These are phyloP conservation scores for Oryza glaberrima DNA, from an alignment of 176 grass and related monocot genomes.

Conservation along the genomic window DNA sequence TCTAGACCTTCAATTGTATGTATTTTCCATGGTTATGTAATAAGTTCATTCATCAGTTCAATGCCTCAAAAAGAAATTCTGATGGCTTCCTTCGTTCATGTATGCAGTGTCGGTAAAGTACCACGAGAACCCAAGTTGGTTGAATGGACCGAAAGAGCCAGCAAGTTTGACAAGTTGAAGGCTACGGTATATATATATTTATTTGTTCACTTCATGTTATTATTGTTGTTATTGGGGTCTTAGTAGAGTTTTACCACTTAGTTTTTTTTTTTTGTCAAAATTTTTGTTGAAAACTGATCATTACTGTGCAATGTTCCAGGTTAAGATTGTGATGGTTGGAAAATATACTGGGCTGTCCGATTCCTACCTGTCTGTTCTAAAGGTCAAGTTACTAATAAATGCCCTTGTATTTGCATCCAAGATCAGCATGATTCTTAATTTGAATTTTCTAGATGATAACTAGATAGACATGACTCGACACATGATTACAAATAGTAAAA, in stretches of 20 bases:
- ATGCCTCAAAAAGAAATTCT: slow-evolving; percentile 28
- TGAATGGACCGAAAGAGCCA: slow-evolving; percentile 81
- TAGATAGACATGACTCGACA: neutral
- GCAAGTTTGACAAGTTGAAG: slow-evolving; percentile 70
- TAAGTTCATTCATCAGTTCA: slow-evolving; percentile 15
- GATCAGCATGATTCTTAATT: slow-evolving; percentile 5
- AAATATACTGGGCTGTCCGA: slow-evolving; percentile 85
- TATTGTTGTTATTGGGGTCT: neutral
- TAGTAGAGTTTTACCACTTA: neutral
- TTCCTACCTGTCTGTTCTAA: slow-evolving; percentile 85
- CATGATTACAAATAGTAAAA: slow-evolving; percentile 28
- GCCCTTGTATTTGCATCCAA: slow-evolving; percentile 25
- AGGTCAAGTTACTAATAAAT: slow-evolving; percentile 61
- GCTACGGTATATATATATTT: slow-evolving; percentile 47
- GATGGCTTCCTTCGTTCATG: neutral
- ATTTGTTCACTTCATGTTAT: slow-evolving; percentile 3
- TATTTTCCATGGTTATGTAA: neutral
- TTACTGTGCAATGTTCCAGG: slow-evolving; percentile 55
- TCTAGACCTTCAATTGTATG: slow-evolving; percentile 83
- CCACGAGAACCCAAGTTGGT: slow-evolving; percentile 53
- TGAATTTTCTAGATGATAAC: slow-evolving; percentile 13
- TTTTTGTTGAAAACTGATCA: slow-evolving; percentile 6
- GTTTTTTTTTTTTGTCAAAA: neutral
- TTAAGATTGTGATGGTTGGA: slow-evolving; percentile 88
- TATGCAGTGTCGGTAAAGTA: slow-evolving; percentile 52